Percentiles rank a stretch among this genome's conserved stretches.
These are phyloP conservation scores for Metarhizium sp. DNA, from an alignment of 2,329 filamentous ascomycete species.

Conservation along the genomic window DNA sequence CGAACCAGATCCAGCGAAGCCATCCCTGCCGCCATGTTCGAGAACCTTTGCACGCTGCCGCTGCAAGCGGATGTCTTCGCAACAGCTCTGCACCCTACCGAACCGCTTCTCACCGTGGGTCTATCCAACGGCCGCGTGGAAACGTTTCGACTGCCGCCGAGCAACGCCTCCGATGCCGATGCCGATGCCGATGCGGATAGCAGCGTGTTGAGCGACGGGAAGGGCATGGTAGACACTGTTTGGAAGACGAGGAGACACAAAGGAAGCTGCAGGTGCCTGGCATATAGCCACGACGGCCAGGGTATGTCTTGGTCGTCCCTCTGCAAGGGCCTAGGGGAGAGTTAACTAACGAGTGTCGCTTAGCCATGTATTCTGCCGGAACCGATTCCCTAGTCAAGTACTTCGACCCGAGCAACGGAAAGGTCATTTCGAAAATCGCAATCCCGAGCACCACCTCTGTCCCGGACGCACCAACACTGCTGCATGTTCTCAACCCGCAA, in stretches of 20 bases:
- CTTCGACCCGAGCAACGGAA: constrained; percentile 48
- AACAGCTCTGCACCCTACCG: constrained; percentile 74
- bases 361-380: constrained; percentile 55
- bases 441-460: constrained; percentile 51
- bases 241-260: constrained; percentile 90
- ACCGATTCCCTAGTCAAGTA: constrained; percentile 49
- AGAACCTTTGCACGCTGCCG: constrained; percentile 84
- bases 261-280: constrained; percentile 78
- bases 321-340: neutral
- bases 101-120: constrained; percentile 79
- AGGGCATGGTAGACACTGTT: constrained; percentile 66
- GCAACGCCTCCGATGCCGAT: constrained; percentile 41
- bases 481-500: constrained; percentile 79
- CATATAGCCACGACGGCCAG: constrained; percentile 69
- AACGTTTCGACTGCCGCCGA: constrained; percentile 62
- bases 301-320: constrained; percentile 35
- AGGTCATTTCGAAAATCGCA: constrained; percentile 72
- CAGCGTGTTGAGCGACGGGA: constrained; percentile 49
- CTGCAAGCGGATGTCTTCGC: constrained; percentile 80
- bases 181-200: constrained; percentile 36
- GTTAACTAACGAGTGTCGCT: constrained; percentile 8
- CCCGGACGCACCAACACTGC: constrained; percentile 66
- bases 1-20: neutral
- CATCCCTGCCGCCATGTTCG: constrained; percentile 53
- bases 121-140: constrained; percentile 79